A percentile compares a stretch with the other conserved stretches of the same genome.
These are phyloP conservation scores for Acer campestre DNA, from an alignment of 345 rosid species.

Conservation along the genomic window DNA sequence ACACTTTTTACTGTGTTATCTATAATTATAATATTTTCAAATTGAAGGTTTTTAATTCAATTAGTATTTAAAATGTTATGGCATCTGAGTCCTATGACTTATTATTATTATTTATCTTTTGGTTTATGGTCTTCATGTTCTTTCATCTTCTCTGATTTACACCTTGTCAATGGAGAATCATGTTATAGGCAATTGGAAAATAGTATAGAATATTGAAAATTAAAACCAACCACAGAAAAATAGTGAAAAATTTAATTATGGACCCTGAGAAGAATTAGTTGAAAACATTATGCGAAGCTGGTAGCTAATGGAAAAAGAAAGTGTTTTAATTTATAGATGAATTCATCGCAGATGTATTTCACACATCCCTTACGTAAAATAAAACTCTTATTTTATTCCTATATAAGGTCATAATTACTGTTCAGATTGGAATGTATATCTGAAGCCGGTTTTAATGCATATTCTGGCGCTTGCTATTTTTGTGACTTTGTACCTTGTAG, in stretches of 20 bases:
- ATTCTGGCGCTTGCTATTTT: neutral
- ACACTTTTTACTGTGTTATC: constrained; percentile 11
- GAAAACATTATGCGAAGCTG: neutral
- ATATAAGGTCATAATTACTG: neutral
- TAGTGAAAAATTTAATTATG: neutral
- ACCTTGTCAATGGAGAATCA: neutral
- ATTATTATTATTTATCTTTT: neutral
- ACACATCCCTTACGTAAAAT: neutral
- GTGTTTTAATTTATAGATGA: neutral
- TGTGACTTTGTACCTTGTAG: neutral
- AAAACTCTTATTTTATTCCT: neutral
- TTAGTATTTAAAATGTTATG: neutral
- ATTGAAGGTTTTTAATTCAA: no score
- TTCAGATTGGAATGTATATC: neutral
- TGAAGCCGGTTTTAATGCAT: neutral
- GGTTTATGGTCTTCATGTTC: neutral
- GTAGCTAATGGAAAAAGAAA: neutral
- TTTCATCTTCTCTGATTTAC: neutral
- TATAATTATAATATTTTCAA: constrained; percentile 2
- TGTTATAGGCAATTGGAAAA: neutral
- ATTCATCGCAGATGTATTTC: neutral
- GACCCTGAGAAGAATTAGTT: neutral
- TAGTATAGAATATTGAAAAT: neutral
- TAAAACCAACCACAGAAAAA: neutral
- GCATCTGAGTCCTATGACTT: neutral